Evolutionary conservation across 106 monocot genomes (phyloP).

Genomic region (Gastrodia elata): DNA sequence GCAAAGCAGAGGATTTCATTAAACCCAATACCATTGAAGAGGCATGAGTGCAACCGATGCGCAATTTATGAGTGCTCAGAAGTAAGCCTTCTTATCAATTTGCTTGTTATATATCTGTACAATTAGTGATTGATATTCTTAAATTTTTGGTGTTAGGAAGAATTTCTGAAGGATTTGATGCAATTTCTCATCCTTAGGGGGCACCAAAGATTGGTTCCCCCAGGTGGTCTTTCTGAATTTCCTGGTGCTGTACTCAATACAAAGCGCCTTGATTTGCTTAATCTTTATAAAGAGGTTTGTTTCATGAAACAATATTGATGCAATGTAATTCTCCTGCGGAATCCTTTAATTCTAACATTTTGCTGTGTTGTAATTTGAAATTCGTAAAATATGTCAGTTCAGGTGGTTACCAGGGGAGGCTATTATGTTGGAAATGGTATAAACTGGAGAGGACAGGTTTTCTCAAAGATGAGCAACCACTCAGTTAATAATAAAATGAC

Average conservation of each 20-base stretch:
- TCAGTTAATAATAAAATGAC: slow-evolving; percentile 62
- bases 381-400: slow-evolving; percentile 1
- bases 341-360: background rate
- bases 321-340: background rate
- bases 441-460: slow-evolving; percentile 77
- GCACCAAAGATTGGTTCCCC: slow-evolving; percentile 51
- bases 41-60: slow-evolving; percentile 51
- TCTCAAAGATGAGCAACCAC: slow-evolving; percentile 77
- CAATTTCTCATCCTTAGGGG: slow-evolving; percentile 57
- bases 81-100: slow-evolving; percentile 21
- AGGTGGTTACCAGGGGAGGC: slow-evolving; percentile 77
- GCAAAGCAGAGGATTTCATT: slow-evolving; percentile 52
- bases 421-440: slow-evolving; percentile 75
- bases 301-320: background rate
- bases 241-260: slow-evolving; percentile 71
- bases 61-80: slow-evolving; percentile 54
- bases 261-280: slow-evolving; percentile 61
- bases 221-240: slow-evolving; percentile 60
- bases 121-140: background rate
- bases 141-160: slow-evolving; percentile 32
- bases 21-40: slow-evolving; percentile 61
- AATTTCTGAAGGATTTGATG: slow-evolving; percentile 69
- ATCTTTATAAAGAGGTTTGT: slow-evolving; percentile 69
- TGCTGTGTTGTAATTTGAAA: background rate
- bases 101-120: background rate